Evolutionary conservation across 2,329 filamentous ascomycete species (phyloP).

Genomic region (Ophidiomyces ophidiicola): DNA sequence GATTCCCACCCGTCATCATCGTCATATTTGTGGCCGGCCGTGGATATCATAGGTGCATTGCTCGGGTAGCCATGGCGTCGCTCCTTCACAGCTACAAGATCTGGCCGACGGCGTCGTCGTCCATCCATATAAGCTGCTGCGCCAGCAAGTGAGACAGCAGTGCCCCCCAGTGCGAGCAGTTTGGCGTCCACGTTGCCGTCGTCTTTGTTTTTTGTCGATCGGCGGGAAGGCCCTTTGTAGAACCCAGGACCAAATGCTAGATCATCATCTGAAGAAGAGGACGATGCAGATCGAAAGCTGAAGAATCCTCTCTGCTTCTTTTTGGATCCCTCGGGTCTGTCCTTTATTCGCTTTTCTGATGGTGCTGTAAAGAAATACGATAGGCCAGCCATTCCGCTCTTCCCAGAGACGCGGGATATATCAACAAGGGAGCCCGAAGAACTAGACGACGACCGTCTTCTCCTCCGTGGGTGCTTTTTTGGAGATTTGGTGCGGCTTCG

Average conservation of each 20-base stretch:
- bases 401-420: conserved; percentile 47
- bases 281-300: conserved; percentile 39
- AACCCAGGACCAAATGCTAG: conserved; percentile 53
- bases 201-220: conserved; percentile 24
- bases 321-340: conserved; percentile 34
- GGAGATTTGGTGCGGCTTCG: conserved; percentile 28
- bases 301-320: conserved; percentile 39
- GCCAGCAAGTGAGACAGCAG: conserved; percentile 36
- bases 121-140: conserved; percentile 25
- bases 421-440: conserved; percentile 53
- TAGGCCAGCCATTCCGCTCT: conserved; percentile 43
- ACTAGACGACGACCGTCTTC: conserved; percentile 39
- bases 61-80: conserved; percentile 15
- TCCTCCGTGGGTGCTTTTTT: conserved; percentile 16
- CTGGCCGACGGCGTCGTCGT: conserved; percentile 26
- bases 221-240: conserved; percentile 22
- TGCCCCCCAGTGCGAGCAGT: conserved; percentile 38
- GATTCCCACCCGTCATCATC: conserved; percentile 50
- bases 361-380: conserved; percentile 52
- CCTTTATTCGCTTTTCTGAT: conserved; percentile 39
- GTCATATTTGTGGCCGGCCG: not conserved
- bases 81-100: conserved; percentile 25
- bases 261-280: conserved; percentile 56
- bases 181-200: conserved; percentile 32
- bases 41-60: not conserved